Evolutionary conservation across 352 stramenopile genomes (phyloP).

Genomic region (Phytopythium mirpurense): DNA sequence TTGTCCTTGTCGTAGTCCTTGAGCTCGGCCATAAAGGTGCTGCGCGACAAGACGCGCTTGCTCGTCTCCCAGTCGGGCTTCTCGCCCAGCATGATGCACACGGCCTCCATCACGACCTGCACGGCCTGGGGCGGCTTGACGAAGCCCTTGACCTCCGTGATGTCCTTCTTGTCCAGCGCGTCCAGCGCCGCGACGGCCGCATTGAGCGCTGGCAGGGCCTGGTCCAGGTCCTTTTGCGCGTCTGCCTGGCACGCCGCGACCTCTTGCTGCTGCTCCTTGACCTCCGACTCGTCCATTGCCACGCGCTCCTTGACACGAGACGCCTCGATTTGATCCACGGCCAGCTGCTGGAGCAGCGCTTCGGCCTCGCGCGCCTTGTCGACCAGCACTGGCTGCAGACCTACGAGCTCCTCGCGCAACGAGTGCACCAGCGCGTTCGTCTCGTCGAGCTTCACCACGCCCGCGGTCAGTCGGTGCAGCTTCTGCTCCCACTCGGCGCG

Average conservation of each 20-base stretch:
- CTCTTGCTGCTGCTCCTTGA: slow-evolving; percentile 63
- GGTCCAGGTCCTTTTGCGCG: slow-evolving; percentile 68
- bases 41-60: slow-evolving; percentile 69
- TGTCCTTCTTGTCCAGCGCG: slow-evolving; percentile 84
- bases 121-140: slow-evolving; percentile 80
- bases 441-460: slow-evolving; percentile 69
- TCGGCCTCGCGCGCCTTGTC: slow-evolving; percentile 64
- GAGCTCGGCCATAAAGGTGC: slow-evolving; percentile 75
- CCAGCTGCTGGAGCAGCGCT: slow-evolving; percentile 50
- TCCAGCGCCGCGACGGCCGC: slow-evolving; percentile 70
- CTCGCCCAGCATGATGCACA: slow-evolving; percentile 85
- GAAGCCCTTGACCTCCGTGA: slow-evolving; percentile 84
- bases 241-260: slow-evolving; percentile 61
- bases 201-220: slow-evolving; percentile 67
- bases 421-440: slow-evolving; percentile 59
- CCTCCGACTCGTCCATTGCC: slow-evolving; percentile 44
- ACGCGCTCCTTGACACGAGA: slow-evolving; percentile 41
- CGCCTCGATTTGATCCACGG: slow-evolving; percentile 56
- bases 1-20: slow-evolving; percentile 86
- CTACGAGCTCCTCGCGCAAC: slow-evolving; percentile 75
- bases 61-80: slow-evolving; percentile 83
- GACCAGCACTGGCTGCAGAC: slow-evolving; percentile 68
- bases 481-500: slow-evolving; percentile 32
- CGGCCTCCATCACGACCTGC: slow-evolving; percentile 83
- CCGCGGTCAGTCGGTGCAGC: slow-evolving; percentile 46